A percentile compares a stretch with the other conserved stretches of the same genome.
These are phyloP conservation scores for Erythrophleum ivorense DNA, from an alignment of 331 rosid genomes.

Conservation along the genomic window DNA sequence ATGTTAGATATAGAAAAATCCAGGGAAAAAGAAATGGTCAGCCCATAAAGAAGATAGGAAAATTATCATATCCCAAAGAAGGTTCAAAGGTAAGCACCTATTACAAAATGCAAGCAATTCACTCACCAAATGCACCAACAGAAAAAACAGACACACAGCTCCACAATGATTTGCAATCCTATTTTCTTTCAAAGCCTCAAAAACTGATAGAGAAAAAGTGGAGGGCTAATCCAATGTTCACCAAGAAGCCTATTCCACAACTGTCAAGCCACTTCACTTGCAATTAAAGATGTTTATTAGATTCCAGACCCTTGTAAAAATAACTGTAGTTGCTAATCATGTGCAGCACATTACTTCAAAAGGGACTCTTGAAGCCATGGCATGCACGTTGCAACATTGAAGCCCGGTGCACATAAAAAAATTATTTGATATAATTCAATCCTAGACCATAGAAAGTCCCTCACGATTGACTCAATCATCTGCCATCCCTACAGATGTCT, in stretches of 20 bases:
- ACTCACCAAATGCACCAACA: not conserved
- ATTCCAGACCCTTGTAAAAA: not conserved
- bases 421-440: not conserved
- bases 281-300: not conserved
- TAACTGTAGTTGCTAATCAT: not conserved
- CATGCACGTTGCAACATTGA: too few species aligned
- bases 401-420: not conserved
- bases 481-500: not conserved
- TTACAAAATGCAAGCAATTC: slow-evolving; percentile 4
- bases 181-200: not conserved
- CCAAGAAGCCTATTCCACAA: slow-evolving; percentile 8
- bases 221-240: not conserved
- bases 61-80: not conserved
- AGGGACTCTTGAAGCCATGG: not conserved
- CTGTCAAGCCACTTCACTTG: not conserved
- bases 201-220: not conserved
- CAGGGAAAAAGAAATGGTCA: not conserved
- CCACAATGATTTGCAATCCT: not conserved
- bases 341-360: not conserved
- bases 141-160: not conserved
- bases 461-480: not conserved
- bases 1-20: not conserved
- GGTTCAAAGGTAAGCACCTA: not conserved
- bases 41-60: not conserved
- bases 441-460: not conserved